Percentiles rank a stretch among this genome's conserved stretches.
Evolutionary conservation across 169 alveolate genomes (phyloP).

Genomic region (Cryptosporidium viatorum): DNA sequence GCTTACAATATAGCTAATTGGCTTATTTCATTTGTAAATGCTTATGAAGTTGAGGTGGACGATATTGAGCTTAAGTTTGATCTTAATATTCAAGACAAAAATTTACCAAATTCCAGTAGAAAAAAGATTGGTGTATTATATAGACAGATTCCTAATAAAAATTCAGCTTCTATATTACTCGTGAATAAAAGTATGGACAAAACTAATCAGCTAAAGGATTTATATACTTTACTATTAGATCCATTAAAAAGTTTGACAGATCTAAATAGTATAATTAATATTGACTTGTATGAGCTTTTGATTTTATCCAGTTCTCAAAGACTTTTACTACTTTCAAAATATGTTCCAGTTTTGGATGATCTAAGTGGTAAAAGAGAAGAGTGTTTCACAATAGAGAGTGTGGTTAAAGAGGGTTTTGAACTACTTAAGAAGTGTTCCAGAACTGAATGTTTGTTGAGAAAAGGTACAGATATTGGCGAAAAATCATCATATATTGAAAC

Average conservation of each 20-base stretch:
- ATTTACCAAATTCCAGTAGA: slow-evolving; percentile 21
- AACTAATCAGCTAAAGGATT: slow-evolving; percentile 39
- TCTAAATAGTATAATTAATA: slow-evolving; percentile 20
- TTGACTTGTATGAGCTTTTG: slow-evolving; percentile 37
- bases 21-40: slow-evolving; percentile 41
- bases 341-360: background rate
- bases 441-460: slow-evolving; percentile 6
- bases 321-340: slow-evolving; percentile 21
- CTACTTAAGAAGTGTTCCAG: slow-evolving; percentile 14
- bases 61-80: slow-evolving; percentile 43
- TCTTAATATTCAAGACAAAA: background rate
- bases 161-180: slow-evolving; percentile 34
- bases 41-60: slow-evolving; percentile 38
- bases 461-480: background rate
- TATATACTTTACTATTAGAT: slow-evolving; percentile 24
- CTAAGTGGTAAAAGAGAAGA: background rate
- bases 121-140: slow-evolving; percentile 27
- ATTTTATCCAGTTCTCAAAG: slow-evolving; percentile 45
- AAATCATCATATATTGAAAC: background rate
- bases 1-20: slow-evolving; percentile 25
- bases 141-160: slow-evolving; percentile 28
- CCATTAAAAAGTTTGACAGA: background rate
- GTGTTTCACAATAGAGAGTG: background rate
- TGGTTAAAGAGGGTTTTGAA: slow-evolving; percentile 26
- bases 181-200: slow-evolving; percentile 29